Evolutionary conservation across 371 early-diverging fungal genomes (phyloP), one percentile per base, ranked within the genome.

Genomic region (Choanephora cucurbitarum): DNA sequence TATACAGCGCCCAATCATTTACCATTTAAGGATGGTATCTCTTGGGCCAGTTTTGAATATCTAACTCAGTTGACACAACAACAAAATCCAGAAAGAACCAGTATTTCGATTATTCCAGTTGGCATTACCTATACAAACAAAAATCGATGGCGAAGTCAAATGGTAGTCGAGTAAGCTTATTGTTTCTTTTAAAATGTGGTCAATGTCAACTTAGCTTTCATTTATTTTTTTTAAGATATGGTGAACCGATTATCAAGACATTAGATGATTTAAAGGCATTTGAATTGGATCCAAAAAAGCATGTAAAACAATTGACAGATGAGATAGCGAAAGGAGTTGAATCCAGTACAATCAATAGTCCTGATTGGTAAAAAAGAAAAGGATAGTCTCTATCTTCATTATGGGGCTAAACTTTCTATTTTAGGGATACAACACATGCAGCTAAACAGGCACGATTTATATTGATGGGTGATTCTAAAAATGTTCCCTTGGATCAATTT

Each of bases 91-190:
- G 45, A 47, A 22, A 37, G 39, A 5, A 32, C 44, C 43, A 54
- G 50, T 37, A 50, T 69, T 28, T 49, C 64, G 2, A 74, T 84
- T 24, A 54, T 82, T 32, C 82, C 84, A 2, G 73, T 72, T 3
- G 84, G 84, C 13, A 76, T 84, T 42, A 79, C 80, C 0, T 84
- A 84, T 43, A 79, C 72, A 1, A 78, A 77, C 23, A 83, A 83
- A 55, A 72, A 75, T 44, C 74, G 73, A 57, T 84, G 82, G 80
- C 58, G 84, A 52, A 80, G 80, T 58, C 73, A 71, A 42, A 75
- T 78, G 5, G 70, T 84, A 31, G 73, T 77, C 15, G 73, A 77
- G 79, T 72, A 73, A 66, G 75, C 66, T 56, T 23, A 17, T 33
- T 39, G 41, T 46, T 41, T 41, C 4, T 14, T n/a, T n/a, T n/a